phyloP scores from a whole-genome alignment of 805 yeast species.

The Ogataea zsoltii region DNA sequence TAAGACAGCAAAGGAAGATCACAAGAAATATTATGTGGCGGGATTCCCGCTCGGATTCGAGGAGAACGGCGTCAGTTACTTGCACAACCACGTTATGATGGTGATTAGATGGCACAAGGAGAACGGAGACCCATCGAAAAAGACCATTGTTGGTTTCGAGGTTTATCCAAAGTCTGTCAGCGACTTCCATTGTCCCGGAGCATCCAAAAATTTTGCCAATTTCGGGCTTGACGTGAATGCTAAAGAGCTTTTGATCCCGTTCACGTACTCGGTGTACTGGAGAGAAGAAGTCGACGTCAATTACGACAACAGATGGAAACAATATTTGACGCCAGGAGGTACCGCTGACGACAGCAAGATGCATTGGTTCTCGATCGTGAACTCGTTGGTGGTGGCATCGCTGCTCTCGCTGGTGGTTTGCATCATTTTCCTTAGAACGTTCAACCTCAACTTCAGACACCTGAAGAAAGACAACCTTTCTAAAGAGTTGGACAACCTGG shows the following conservation, averaged over 20 bases:
- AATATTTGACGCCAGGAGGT: conserved; percentile 42
- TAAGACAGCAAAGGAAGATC: conserved; percentile 47
- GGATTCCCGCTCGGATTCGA: conserved; percentile 85
- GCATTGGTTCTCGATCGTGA: conserved; percentile 78
- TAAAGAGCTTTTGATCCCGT: conserved; percentile 55
- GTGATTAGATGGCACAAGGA: conserved; percentile 71
- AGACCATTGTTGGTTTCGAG: conserved; percentile 84
- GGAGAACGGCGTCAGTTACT: conserved; percentile 55
- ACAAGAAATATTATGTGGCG: conserved; percentile 68
- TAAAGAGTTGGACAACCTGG: conserved; percentile 18
- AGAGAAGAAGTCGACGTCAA: conserved; percentile 70
- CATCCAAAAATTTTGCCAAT: conserved; percentile 57
- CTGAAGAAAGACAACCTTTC: conserved; percentile 17
- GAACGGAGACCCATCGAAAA: conserved; percentile 37
- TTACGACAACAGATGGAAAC: conserved; percentile 72
- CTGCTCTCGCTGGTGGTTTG: conserved; percentile 66
- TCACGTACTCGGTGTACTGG: conserved; percentile 87
- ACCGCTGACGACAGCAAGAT: conserved; percentile 57
- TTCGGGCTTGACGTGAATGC: conserved; percentile 50
- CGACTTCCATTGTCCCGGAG: conserved; percentile 72
- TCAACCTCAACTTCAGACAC: conserved; percentile 46
- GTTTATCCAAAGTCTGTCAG: conserved; percentile 82
- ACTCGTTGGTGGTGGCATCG: conserved; percentile 65
- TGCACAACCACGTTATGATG: conserved; percentile 80
- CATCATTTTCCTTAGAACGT: conserved; percentile 56